phyloP scores from a whole-genome alignment of 768 basidiomycete species.

The Termitomyces sp. region DNA sequence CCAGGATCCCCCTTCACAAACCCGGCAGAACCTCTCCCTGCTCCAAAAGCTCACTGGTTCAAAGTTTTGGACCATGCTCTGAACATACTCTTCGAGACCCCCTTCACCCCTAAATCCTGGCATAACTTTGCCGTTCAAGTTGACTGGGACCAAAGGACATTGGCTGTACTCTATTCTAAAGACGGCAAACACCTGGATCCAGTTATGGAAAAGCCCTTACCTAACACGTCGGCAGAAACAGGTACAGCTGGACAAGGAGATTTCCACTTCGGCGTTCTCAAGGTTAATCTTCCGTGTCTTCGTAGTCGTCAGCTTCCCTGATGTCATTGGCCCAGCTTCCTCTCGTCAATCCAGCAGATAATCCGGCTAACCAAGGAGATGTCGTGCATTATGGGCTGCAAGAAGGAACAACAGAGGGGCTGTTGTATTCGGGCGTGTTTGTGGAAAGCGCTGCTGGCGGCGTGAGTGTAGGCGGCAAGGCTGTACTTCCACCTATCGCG shows the following conservation, averaged over 20 bases:
- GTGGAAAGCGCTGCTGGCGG: slow-evolving; percentile 42
- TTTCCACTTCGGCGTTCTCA: slow-evolving; percentile 60
- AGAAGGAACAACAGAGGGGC: slow-evolving; percentile 52
- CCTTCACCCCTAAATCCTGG: slow-evolving; percentile 45
- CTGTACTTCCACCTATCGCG: slow-evolving; percentile 3
- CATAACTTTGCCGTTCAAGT: slow-evolving; percentile 62
- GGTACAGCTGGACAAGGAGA: slow-evolving; percentile 54
- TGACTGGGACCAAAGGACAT: slow-evolving; percentile 51
- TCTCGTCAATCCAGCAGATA: slow-evolving; percentile 45
- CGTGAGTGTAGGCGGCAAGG: slow-evolving; percentile 33
- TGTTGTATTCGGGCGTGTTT: slow-evolving; percentile 60
- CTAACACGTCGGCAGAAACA: slow-evolving; percentile 37
- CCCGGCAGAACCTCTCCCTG: slow-evolving; percentile 44
- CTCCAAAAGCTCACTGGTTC: slow-evolving; percentile 43
- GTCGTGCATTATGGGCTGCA: slow-evolving; percentile 61
- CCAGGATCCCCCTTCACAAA: slow-evolving; percentile 58
- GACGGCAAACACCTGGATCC: slow-evolving; percentile 35
- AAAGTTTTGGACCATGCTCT: slow-evolving; percentile 57
- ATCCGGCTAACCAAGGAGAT: slow-evolving; percentile 46
- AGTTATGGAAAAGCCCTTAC: slow-evolving; percentile 37
- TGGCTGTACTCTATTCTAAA: slow-evolving; percentile 51
- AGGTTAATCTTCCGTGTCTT: slow-evolving; percentile 34
- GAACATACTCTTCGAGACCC: slow-evolving; percentile 47
- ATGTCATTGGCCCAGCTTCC: slow-evolving; percentile 41
- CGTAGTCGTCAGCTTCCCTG: not conserved